Percentiles rank a stretch among this genome's conserved stretches.
These are phyloP conservation scores for Diaporthe citri DNA, from an alignment of 2,329 filamentous ascomycete species.

Conservation along the genomic window DNA sequence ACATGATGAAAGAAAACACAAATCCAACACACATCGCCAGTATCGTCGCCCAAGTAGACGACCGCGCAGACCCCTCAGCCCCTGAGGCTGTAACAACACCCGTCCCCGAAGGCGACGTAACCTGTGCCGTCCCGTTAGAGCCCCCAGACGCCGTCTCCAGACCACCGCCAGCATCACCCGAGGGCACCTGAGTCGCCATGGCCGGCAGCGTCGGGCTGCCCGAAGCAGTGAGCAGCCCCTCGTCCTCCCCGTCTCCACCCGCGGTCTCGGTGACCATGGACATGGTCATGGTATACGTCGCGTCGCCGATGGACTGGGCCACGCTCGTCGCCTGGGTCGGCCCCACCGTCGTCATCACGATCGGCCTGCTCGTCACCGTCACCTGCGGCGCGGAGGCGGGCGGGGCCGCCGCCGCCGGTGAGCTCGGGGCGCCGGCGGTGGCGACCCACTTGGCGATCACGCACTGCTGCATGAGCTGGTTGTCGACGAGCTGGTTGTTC, in stretches of 20 bases:
- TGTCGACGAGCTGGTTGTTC: slow-evolving; percentile 52
- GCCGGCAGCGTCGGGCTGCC: background rate
- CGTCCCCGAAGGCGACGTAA: background rate
- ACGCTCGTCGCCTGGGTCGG: background rate
- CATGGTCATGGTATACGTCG: slow-evolving; percentile 2
- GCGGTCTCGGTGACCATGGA: background rate
- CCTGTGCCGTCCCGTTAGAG: background rate
- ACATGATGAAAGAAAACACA: background rate
- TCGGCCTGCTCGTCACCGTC: slow-evolving; percentile 25
- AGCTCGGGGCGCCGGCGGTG: background rate
- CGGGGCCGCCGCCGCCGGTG: background rate
- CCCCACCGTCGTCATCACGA: slow-evolving; percentile 20
- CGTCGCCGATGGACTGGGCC: background rate
- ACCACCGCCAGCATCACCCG: background rate
- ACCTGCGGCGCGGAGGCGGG: background rate
- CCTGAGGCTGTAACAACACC: background rate
- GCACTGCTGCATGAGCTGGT: slow-evolving; percentile 57
- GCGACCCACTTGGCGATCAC: slow-evolving; percentile 52
- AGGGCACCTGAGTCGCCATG: background rate
- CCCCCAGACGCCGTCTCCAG: slow-evolving; percentile 14
- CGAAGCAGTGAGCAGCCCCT: slow-evolving; percentile 16
- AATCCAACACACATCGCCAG: background rate
- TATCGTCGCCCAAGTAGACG: background rate
- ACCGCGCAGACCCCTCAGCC: background rate
- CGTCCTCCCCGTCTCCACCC: background rate